phyloP scores from a whole-genome alignment of 129 eudicot species.

The Rutidosis leptorrhynchoides region DNA sequence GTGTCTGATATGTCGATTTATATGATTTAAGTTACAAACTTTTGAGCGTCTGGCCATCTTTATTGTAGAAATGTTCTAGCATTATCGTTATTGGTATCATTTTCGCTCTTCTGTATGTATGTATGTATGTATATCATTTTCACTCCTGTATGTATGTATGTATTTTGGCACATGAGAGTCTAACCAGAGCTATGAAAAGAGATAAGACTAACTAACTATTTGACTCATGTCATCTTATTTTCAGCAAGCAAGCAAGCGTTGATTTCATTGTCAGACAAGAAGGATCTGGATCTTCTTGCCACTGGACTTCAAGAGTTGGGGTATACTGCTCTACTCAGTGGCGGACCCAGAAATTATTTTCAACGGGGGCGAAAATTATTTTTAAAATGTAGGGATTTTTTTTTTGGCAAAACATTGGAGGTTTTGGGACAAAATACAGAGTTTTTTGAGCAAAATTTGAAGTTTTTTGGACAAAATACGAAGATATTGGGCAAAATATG shows the following conservation, averaged over 20 bases:
- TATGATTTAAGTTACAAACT: too few species aligned
- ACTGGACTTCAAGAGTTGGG: slow-evolving; percentile 83
- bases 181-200: neutral
- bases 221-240: neutral
- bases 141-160: neutral
- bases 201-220: neutral
- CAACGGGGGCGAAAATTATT: too few species aligned
- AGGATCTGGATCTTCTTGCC: slow-evolving; percentile 68
- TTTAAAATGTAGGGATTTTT: too few species aligned
- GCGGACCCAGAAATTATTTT: too few species aligned
- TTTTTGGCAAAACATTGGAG: too few species aligned
- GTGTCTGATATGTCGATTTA: neutral
- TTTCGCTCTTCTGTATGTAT: neutral
- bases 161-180: neutral
- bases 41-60: neutral
- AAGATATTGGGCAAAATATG: too few species aligned
- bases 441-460: too few species aligned
- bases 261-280: slow-evolving; percentile 91
- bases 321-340: slow-evolving; percentile 40
- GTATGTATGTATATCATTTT: neutral
- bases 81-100: neutral
- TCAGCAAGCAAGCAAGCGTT: slow-evolving; percentile 76
- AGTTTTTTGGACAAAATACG: too few species aligned
- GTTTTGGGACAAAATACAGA: too few species aligned
- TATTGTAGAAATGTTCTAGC: neutral